Conservation (phyloP, 441 rosid species). For the Kokia cookei region DNA sequence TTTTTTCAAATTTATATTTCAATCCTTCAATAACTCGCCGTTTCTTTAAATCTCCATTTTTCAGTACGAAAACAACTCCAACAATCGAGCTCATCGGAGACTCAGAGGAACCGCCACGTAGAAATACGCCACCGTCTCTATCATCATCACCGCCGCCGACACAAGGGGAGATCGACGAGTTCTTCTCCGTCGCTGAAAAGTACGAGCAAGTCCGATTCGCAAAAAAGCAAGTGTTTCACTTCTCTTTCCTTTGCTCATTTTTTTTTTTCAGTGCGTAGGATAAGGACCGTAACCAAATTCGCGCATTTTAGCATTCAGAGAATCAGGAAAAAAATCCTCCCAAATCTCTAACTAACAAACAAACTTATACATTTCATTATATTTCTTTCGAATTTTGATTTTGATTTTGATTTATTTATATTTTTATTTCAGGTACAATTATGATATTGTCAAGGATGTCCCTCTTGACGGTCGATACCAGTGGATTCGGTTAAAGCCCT, state of each 20-base stretch:
- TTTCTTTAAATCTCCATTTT: neutral
- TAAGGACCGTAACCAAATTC: slow-evolving; percentile 1
- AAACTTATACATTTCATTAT: slow-evolving; percentile 1
- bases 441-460: slow-evolving; percentile 54
- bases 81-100: slow-evolving; percentile 24
- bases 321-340: neutral
- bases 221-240: slow-evolving; percentile 44
- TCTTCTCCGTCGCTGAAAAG: slow-evolving; percentile 51
- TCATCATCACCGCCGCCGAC: neutral
- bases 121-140: neutral
- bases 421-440: slow-evolving; percentile 51
- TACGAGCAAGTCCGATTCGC: slow-evolving; percentile 51
- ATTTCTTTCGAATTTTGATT: neutral
- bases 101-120: slow-evolving; percentile 14
- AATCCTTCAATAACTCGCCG: neutral
- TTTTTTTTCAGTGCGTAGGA: slow-evolving; percentile 23
- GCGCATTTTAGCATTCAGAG: slow-evolving; percentile 25
- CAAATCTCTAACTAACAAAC: slow-evolving; percentile 22
- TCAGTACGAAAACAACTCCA: slow-evolving; percentile 33
- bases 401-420: neutral
- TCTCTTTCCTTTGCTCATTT: neutral
- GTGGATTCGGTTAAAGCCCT: slow-evolving; percentile 61
- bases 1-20: neutral
- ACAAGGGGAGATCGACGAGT: slow-evolving; percentile 55
- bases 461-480: slow-evolving; percentile 80